These are phyloP conservation scores for Boletus barrowsii DNA, from an alignment of 768 basidiomycete species.

Conservation along the genomic window DNA sequence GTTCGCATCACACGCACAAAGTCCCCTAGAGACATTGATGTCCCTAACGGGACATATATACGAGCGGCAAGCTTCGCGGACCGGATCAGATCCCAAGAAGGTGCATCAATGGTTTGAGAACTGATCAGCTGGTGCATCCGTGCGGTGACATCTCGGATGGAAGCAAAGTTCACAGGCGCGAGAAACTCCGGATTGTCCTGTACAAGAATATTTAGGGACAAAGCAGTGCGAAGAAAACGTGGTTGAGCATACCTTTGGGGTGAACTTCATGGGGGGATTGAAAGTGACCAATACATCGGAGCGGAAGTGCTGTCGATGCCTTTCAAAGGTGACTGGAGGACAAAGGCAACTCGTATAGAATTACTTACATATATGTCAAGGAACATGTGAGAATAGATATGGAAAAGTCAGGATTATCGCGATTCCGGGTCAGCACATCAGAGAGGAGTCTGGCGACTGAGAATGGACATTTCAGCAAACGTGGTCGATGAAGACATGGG, in stretches of 20 bases:
- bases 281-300: slow-evolving; percentile 86
- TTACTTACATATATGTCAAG: slow-evolving; percentile 71
- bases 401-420: slow-evolving; percentile 65
- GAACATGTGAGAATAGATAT: slow-evolving; percentile 75
- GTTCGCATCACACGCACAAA: slow-evolving; percentile 71
- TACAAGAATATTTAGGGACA: slow-evolving; percentile 1
- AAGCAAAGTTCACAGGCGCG: slow-evolving; percentile 57
- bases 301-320: slow-evolving; percentile 84
- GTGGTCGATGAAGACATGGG: neutral
- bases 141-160: slow-evolving; percentile 59
- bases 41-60: slow-evolving; percentile 87
- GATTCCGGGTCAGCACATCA: slow-evolving; percentile 69
- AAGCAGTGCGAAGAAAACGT: neutral
- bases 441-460: slow-evolving; percentile 79
- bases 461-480: neutral
- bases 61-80: slow-evolving; percentile 73
- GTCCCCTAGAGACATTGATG: slow-evolving; percentile 80
- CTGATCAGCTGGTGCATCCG: slow-evolving; percentile 68
- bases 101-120: slow-evolving; percentile 77
- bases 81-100: slow-evolving; percentile 77
- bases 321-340: slow-evolving; percentile 25
- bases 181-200: slow-evolving; percentile 73
- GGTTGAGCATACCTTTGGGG: slow-evolving; percentile 47
- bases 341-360: neutral
- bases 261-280: slow-evolving; percentile 65